phyloP scores from a whole-genome alignment of 805 yeast species.

The Yamadazyma phyllophila region DNA sequence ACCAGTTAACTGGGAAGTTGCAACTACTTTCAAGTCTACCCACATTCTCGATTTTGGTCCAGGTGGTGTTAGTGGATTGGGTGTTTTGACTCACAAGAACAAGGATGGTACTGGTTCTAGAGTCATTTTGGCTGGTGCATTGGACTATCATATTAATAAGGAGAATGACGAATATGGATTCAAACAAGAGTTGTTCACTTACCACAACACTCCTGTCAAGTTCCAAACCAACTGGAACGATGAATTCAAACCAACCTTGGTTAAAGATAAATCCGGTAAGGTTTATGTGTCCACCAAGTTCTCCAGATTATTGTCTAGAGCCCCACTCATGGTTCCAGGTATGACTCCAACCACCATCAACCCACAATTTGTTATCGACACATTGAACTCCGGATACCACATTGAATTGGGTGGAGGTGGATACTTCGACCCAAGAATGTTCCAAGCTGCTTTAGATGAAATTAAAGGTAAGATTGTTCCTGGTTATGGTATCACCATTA shows the following conservation, averaged over 20 bases:
- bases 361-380: conserved; percentile 90
- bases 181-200: conserved; percentile 91
- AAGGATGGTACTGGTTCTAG: conserved; percentile 99
- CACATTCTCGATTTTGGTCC: conserved; percentile 98
- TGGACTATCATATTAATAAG: conserved; percentile 50
- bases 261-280: conserved; percentile 68
- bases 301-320: conserved; percentile 85
- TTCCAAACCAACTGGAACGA: conserved; percentile 89
- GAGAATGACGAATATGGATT: conserved; percentile 86
- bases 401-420: conserved; percentile 99
- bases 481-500: conserved; percentile 88
- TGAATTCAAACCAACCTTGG: conserved; percentile 83
- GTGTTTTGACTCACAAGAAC: conserved; percentile 93
- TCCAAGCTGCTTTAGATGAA: conserved; percentile 73
- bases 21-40: conserved; percentile 78
- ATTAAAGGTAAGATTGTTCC: conserved; percentile 67
- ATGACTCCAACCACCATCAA: conserved; percentile 98
- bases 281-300: conserved; percentile 90
- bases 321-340: conserved; percentile 98
- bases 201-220: conserved; percentile 59
- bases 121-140: conserved; percentile 87
- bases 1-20: conserved; percentile 93
- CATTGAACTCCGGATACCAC: conserved; percentile 94
- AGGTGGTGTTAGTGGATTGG: conserved; percentile 96
- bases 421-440: conserved; percentile 70